A percentile compares a stretch with the other conserved stretches of the same genome.
Conservation (phyloP, 495 filamentous ascomycete genomes). For the Podospora sp. region DNA sequence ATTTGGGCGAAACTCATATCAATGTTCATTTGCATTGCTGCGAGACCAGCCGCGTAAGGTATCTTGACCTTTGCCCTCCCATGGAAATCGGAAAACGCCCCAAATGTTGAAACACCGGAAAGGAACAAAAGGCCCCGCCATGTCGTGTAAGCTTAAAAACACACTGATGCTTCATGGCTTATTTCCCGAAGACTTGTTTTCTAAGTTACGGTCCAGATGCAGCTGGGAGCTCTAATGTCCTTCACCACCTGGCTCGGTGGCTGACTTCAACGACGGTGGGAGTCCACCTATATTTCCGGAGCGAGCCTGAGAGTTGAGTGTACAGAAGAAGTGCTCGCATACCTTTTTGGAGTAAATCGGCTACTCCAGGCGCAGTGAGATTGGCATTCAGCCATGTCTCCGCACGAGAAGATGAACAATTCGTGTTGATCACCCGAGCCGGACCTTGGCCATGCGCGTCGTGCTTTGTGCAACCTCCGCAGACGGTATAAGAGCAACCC, state of each 20-base stretch:
- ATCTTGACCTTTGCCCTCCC: no score
- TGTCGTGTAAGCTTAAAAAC: not conserved
- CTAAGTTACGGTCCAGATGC: no score
- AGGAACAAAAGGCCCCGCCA: no score
- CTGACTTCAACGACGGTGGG: not conserved
- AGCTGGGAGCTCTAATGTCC: not conserved
- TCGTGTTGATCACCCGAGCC: not conserved
- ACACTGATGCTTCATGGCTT: no score
- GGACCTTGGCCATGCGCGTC: not conserved
- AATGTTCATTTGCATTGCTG: no score
- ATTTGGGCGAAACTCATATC: no score
- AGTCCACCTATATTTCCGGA: not conserved
- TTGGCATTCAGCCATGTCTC: not conserved
- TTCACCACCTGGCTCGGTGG: not conserved
- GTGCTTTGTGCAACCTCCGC: not conserved
- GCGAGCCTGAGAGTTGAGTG: not conserved
- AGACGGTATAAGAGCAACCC: not conserved
- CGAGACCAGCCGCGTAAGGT: no score
- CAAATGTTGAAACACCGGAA: no score
- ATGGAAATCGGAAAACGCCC: no score
- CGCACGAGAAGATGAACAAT: not conserved
- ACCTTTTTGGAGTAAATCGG: not conserved
- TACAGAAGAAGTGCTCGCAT: not conserved
- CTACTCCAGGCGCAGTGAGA: not conserved
- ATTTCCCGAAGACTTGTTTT: not conserved